Evolutionary conservation across 306 rosid species (phyloP).

Genomic region (Aeschynomene evenia): DNA sequence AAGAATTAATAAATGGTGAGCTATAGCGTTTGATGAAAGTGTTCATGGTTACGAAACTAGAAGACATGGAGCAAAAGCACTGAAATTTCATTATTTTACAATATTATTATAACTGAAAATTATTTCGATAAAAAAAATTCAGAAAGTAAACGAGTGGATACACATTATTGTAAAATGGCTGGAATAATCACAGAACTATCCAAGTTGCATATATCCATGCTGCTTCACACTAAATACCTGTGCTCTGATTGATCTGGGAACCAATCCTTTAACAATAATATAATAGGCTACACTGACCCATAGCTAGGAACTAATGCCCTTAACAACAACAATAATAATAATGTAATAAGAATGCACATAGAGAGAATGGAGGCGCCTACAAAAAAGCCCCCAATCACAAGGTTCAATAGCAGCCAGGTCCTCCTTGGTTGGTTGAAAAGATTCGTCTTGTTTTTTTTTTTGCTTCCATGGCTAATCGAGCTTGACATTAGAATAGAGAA

Average conservation of each 20-base stretch:
- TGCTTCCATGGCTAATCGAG: conserved; percentile 55
- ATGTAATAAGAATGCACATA: conserved; percentile 36
- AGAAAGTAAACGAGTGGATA: conserved; percentile 16
- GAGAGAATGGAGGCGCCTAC: conserved; percentile 37
- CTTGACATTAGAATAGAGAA: conserved; percentile 84
- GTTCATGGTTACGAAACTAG: background rate
- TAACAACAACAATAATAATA: conserved; percentile 26
- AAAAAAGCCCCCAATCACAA: conserved; percentile 28
- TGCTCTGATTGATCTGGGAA: conserved; percentile 30
- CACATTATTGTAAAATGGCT: conserved; percentile 34
- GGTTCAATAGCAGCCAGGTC: conserved; percentile 36
- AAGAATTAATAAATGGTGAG: no score
- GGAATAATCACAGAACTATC: conserved; percentile 28
- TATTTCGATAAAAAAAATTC: conserved; percentile 8
- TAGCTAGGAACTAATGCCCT: conserved; percentile 28
- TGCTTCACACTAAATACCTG: conserved; percentile 34
- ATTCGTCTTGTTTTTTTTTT: conserved; percentile 15
- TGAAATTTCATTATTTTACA: conserved; percentile 33
- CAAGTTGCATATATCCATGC: conserved; percentile 20
- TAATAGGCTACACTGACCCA: conserved; percentile 45
- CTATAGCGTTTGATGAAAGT: background rate
- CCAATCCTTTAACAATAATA: conserved; percentile 22
- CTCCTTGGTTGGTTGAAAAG: conserved; percentile 28
- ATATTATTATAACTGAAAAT: background rate
- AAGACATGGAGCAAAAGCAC: background rate